phyloP scores from a whole-genome alignment of 176 grass and related monocot genomes.

The Chloris gayana region DNA sequence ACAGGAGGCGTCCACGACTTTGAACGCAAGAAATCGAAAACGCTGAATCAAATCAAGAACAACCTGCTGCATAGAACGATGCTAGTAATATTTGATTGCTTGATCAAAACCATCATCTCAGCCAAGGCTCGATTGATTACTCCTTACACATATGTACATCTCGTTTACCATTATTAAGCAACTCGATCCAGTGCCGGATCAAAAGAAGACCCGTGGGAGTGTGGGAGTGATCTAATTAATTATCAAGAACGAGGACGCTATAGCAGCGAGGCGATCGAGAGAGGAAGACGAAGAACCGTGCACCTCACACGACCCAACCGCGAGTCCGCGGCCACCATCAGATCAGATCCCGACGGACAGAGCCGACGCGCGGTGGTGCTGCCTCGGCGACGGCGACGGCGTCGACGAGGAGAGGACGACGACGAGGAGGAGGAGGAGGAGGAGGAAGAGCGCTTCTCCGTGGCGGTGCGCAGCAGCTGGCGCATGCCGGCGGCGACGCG shows the following conservation, averaged over 20 bases:
- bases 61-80: neutral
- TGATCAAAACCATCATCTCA: conserved; percentile 8
- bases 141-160: conserved; percentile 24
- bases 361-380: conserved; percentile 9
- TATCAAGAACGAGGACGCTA: neutral
- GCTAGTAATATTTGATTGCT: neutral
- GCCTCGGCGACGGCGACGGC: conserved; percentile 34
- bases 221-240: neutral
- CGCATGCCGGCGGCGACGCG: conserved; percentile 85
- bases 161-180: neutral
- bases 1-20: no score
- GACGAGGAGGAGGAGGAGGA: neutral
- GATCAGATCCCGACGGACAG: conserved; percentile 23
- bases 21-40: neutral
- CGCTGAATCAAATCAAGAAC: neutral
- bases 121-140: neutral
- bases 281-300: neutral
- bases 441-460: conserved; percentile 17
- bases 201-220: neutral
- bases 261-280: neutral
- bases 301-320: neutral
- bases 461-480: conserved; percentile 69
- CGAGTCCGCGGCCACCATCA: neutral
- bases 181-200: neutral
- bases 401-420: neutral